Evolutionary conservation across 306 rosid genomes (phyloP), one percentile per base, ranked within the genome.

Genomic region (Abrus pulchellus): DNA sequence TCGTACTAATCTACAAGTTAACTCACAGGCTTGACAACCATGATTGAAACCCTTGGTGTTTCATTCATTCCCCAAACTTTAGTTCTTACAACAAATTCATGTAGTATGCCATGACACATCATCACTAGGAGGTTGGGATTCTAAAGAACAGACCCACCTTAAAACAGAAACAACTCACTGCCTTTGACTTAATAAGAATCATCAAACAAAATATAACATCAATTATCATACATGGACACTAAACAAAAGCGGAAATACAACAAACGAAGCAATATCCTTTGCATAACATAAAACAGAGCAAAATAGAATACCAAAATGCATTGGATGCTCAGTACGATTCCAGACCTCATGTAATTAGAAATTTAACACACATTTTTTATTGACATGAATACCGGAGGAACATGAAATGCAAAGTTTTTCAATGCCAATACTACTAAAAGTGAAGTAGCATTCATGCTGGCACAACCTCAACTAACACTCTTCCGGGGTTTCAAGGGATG

Each of bases 401-500:
- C 56, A 53, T 63, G 34, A 47, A 53, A 43, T 70, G 62, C 11
- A 5, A 68, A 78, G 82, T 68, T 60, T 12, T 44, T 60, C 11
- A 36, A 55, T 41, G 68, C 78, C 63, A 81, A 81, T 81, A 73
- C 82, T 49, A 74, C 78, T 56, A 75, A 71, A 78, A 55, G 85
- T 40, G 82, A 69, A 68, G 71, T 52, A 72, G 55, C 77, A 78
- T 53, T 79, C 20, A 48, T 36, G 86, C 73, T 80, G 81, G 75
- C 71, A 79, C 63, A 86, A 79, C 55, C 86, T 72, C 89, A 80
- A 73, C 70, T 2, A 69, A 83, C 77, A 76, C 75, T 54, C 85
- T 13, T 71, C 76, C 60, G 61, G 75, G 49, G 78, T 32, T 40
- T 44, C 49, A 43, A 72, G 54, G 65, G 72, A 20, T 12, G 11